Percentiles rank a stretch among this genome's conserved stretches.
phyloP scores from a whole-genome alignment of 2,329 filamentous ascomycete genomes.

The Leptographium lundbergii region DNA sequence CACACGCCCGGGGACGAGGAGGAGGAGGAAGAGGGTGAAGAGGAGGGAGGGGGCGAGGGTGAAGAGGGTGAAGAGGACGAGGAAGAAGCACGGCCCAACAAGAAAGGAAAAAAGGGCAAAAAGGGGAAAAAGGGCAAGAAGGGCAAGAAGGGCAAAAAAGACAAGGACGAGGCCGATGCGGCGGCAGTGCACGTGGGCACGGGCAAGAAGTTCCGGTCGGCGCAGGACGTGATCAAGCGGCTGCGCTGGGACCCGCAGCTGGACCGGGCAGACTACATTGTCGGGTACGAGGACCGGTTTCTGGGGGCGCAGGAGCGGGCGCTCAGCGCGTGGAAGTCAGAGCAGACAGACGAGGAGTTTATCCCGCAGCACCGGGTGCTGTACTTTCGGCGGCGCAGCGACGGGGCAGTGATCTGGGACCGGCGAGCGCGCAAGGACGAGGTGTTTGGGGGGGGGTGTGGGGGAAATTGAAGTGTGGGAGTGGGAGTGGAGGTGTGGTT shows the following conservation, averaged over 20 bases:
- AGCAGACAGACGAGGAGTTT: slow-evolving; percentile 53
- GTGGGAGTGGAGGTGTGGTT: background rate
- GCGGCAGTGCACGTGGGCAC: slow-evolving; percentile 17
- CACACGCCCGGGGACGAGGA: slow-evolving; percentile 30
- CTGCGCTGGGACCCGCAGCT: slow-evolving; percentile 46
- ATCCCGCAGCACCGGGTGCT: slow-evolving; percentile 52
- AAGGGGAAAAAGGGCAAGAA: slow-evolving; percentile 7
- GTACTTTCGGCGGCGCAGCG: slow-evolving; percentile 44
- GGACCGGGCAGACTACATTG: slow-evolving; percentile 37
- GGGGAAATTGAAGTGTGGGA: background rate
- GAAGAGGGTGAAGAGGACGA: slow-evolving; percentile 26
- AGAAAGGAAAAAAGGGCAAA: background rate
- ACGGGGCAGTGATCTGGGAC: slow-evolving; percentile 44
- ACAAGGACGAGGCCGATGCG: slow-evolving; percentile 6
- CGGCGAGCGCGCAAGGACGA: slow-evolving; percentile 37
- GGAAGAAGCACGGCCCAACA: slow-evolving; percentile 19
- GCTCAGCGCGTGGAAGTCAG: slow-evolving; percentile 44
- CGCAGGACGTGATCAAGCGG: slow-evolving; percentile 44
- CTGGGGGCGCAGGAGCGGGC: slow-evolving; percentile 38
- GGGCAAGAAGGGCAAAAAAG: slow-evolving; percentile 8
- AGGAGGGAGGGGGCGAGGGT: slow-evolving; percentile 21
- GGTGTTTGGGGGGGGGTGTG: slow-evolving; percentile 39
- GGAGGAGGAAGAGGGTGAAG: slow-evolving; percentile 22
- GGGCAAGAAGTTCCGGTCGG: slow-evolving; percentile 37
- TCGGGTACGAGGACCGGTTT: slow-evolving; percentile 52